Evolutionary conservation across 805 yeast genomes (phyloP).

Genomic region (Candida easanensis): DNA sequence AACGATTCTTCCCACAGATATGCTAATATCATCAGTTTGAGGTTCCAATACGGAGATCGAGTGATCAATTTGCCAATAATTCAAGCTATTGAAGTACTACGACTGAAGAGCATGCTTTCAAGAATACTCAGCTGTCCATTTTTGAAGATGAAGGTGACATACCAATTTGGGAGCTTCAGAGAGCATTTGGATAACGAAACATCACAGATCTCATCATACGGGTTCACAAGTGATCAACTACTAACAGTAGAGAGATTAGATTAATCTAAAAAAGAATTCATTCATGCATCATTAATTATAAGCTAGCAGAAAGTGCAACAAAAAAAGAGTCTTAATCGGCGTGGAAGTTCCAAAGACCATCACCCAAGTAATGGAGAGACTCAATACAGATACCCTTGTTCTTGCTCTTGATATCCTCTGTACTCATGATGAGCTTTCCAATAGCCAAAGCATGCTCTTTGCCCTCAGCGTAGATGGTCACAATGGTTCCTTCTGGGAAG

Average conservation of each 20-base stretch:
- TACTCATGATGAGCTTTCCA: conserved; percentile 84
- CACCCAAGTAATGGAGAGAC: conserved; percentile 79
- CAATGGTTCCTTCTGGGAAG: conserved; percentile 64
- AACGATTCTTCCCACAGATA: conserved; percentile 1
- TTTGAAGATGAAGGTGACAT: conserved; percentile 25
- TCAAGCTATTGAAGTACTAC: conserved; percentile 32
- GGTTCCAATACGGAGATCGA: background rate
- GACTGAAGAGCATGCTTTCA: conserved; percentile 34
- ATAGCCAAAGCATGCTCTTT: conserved; percentile 88
- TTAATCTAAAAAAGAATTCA: background rate
- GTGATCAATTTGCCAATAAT: conserved; percentile 21
- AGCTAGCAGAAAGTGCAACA: background rate
- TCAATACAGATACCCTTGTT: conserved; percentile 93
- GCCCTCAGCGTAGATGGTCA: conserved; percentile 86
- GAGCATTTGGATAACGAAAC: conserved; percentile 26
- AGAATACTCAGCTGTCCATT: conserved; percentile 23
- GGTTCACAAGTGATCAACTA: conserved; percentile 18
- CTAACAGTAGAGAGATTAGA: conserved; percentile 8
- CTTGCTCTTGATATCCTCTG: conserved; percentile 77
- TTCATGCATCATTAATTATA: conserved; percentile 4
- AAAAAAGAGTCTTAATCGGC: conserved; percentile 38
- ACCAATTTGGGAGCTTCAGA: conserved; percentile 20
- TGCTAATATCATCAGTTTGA: background rate
- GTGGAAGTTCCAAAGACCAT: conserved; percentile 75
- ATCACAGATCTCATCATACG: conserved; percentile 24